Evolutionary conservation across 106 monocot genomes (phyloP), one percentile per base, ranked within the genome.

Genomic region (Allium sativum): DNA sequence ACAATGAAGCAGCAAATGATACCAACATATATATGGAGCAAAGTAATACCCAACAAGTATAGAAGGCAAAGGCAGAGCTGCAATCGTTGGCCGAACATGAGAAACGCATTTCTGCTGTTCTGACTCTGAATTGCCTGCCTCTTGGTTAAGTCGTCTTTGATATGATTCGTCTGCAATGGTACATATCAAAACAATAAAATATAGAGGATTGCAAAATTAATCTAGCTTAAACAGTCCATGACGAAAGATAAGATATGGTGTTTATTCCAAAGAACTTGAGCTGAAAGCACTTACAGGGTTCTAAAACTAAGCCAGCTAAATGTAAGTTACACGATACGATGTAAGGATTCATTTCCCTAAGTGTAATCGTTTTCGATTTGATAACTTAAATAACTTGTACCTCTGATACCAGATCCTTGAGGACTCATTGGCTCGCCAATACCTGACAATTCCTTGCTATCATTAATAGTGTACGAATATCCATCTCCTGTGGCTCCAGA

Each of bases 11-110:
- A 31, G 31, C 31, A 31, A 31, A 31, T 31, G 31, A 31, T 31
- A 31, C 31, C 31, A 12, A 67, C 58, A 11, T 40, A 65, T 46
- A 55, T 31, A 16, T 41, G 57, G 65, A 0, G 31, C 48, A 21
- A 42, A 73, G 52, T 17, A 69, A 71, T 89, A 96, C 95, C 95
- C 95, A 76, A 96, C 91, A 72, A 90, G 84, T 63, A 91, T 58
- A 64, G 90, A 45, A 73, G 95, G 95, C 53, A 77, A 68, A 42
- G 90, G 79, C 59, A 96, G 73, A 11, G 77, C 72, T 44, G 87
- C 71, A 53, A 96, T 58, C 20, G 86, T 81, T 45, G 90, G 72
- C 56, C 61, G 77, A 17, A 57, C 59, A 41, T 77, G 73, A 62
- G 68, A 66, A 75, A 45, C 62, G 20, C 57, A 62, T 52, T 75